phyloP scores from a whole-genome alignment of 169 alveolate species.

The Hepatocystis sp. region DNA sequence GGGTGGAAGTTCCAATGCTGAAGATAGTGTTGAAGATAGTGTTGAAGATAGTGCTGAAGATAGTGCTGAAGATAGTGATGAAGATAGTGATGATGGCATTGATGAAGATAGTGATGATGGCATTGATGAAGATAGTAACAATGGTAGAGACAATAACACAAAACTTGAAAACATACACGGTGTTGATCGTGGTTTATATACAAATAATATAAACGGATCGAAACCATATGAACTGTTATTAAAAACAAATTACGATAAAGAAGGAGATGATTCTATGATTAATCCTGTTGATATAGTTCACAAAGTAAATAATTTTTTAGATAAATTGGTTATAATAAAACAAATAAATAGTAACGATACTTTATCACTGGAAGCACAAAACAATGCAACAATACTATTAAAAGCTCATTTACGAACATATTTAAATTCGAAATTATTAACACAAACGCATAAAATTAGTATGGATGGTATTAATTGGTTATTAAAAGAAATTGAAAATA shows the following conservation, averaged over 20 bases:
- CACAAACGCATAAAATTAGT: slow-evolving; percentile 95
- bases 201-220: no score
- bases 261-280: slow-evolving; percentile 73
- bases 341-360: slow-evolving; percentile 85
- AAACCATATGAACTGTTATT: no score
- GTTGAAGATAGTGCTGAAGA: slow-evolving; percentile 31
- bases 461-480: slow-evolving; percentile 97
- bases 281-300: slow-evolving; percentile 89
- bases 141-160: not conserved
- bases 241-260: no score
- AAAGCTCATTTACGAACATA: slow-evolving; percentile 95
- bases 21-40: slow-evolving; percentile 35
- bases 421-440: slow-evolving; percentile 94
- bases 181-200: no score
- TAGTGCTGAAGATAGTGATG: not conserved
- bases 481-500: slow-evolving; percentile 97
- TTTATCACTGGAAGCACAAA: slow-evolving; percentile 92
- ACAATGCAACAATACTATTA: slow-evolving; percentile 93
- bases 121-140: not conserved
- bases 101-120: slow-evolving; percentile 31
- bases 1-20: no score
- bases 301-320: slow-evolving; percentile 84
- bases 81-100: slow-evolving; percentile 41
- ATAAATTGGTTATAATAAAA: slow-evolving; percentile 83
- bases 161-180: slow-evolving; percentile 9